Evolutionary conservation across 1,284 basidiomycete genomes (phyloP).

Genomic region (Irpex rosettiformis): DNA sequence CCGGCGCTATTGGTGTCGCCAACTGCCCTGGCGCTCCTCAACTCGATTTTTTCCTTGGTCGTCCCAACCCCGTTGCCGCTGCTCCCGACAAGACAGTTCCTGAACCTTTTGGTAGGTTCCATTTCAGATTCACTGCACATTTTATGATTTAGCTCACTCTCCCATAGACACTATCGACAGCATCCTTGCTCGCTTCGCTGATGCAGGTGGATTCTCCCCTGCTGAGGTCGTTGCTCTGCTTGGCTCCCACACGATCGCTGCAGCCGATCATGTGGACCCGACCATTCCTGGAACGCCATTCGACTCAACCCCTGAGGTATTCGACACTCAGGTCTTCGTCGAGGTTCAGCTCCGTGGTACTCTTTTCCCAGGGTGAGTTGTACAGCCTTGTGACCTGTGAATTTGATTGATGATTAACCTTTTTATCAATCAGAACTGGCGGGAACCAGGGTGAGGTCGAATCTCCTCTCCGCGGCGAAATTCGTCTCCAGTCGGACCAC

Average conservation of each 20-base stretch:
- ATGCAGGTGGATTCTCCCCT: conserved; percentile 26
- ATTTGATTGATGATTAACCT: too few species aligned
- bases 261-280: conserved; percentile 25
- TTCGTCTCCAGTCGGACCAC: conserved; percentile 30
- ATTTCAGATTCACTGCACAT: background rate
- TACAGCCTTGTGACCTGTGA: too few species aligned
- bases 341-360: conserved; percentile 26
- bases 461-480: conserved; percentile 25
- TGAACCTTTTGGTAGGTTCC: conserved; percentile 24
- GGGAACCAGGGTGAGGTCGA: conserved; percentile 26
- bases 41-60: conserved; percentile 22
- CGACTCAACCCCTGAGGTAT: conserved; percentile 25
- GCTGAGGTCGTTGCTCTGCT: conserved; percentile 30
- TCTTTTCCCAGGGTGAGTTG: conserved; percentile 26
- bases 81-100: conserved; percentile 26
- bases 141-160: background rate
- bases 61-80: conserved; percentile 7
- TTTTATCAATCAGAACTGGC: conserved; percentile 10
- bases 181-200: conserved; percentile 27
- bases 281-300: conserved; percentile 24
- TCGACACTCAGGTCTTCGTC: conserved; percentile 27
- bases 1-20: conserved; percentile 23
- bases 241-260: conserved; percentile 27
- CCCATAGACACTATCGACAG: conserved; percentile 22
- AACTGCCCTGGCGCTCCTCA: conserved; percentile 27